Percentiles rank a stretch among this genome's conserved stretches.
These are phyloP conservation scores for Fimicolochytrium jonesii DNA, from an alignment of 192 early-diverging fungal species.

Conservation along the genomic window DNA sequence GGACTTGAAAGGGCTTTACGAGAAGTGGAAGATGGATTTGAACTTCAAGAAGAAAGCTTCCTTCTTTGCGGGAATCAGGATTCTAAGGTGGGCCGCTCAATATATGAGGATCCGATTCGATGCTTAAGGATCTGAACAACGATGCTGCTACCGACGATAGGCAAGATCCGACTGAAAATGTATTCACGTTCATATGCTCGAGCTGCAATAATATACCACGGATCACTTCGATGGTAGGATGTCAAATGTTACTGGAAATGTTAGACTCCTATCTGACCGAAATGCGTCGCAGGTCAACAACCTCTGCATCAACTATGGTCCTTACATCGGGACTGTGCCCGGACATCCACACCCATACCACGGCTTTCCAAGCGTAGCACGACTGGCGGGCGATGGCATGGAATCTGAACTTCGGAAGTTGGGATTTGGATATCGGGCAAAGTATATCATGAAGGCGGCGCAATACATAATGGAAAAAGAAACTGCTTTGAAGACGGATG, in stretches of 20 bases:
- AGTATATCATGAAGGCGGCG: conserved; percentile 79
- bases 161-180: conserved; percentile 83
- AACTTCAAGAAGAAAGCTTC: conserved; percentile 62
- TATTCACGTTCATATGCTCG: conserved; percentile 90
- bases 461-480: conserved; percentile 47
- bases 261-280: not conserved
- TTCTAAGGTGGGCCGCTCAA: conserved; percentile 44
- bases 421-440: conserved; percentile 95
- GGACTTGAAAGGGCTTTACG: conserved; percentile 45
- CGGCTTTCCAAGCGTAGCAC: conserved; percentile 64
- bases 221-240: conserved; percentile 87
- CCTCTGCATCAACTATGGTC: conserved; percentile 36
- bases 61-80: conserved; percentile 63
- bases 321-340: conserved; percentile 1
- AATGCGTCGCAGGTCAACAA: too few species aligned
- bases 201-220: conserved; percentile 92
- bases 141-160: too few species aligned
- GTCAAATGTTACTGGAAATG: too few species aligned
- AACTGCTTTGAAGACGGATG: conserved; percentile 28
- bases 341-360: conserved; percentile 40
- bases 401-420: conserved; percentile 64
- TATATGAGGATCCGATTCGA: not conserved
- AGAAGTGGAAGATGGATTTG: conserved; percentile 56
- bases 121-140: too few species aligned
- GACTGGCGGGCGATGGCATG: conserved; percentile 50